Percentiles rank a stretch among this genome's conserved stretches.
These are phyloP conservation scores for Trametes pubescens DNA, from an alignment of 1,284 basidiomycete genomes.

Conservation along the genomic window DNA sequence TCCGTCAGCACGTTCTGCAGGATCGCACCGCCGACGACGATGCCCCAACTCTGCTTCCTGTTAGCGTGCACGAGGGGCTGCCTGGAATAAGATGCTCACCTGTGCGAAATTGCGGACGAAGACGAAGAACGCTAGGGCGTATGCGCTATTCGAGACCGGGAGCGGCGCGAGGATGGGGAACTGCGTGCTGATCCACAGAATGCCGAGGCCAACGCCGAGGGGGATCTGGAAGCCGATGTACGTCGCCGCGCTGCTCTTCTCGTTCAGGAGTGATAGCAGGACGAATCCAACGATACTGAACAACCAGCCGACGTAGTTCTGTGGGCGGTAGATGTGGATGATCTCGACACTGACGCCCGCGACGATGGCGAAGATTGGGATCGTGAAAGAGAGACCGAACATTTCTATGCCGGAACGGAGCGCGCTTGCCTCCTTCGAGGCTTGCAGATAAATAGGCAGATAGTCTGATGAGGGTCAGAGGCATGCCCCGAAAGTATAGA, in stretches of 20 bases:
- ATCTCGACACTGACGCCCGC: slow-evolving; percentile 35
- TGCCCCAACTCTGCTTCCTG: slow-evolving; percentile 46
- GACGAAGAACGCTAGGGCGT: slow-evolving; percentile 43
- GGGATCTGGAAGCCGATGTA: slow-evolving; percentile 43
- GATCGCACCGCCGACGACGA: slow-evolving; percentile 48
- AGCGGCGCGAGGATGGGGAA: slow-evolving; percentile 48
- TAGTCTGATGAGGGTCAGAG: slow-evolving; percentile 36
- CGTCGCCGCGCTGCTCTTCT: slow-evolving; percentile 36
- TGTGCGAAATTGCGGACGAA: slow-evolving; percentile 44
- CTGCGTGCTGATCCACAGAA: slow-evolving; percentile 34
- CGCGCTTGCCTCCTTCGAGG: slow-evolving; percentile 40
- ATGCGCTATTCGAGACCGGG: slow-evolving; percentile 40
- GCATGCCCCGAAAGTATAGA: background rate
- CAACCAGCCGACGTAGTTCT: slow-evolving; percentile 39
- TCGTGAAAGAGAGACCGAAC: slow-evolving; percentile 34
- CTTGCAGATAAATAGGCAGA: slow-evolving; percentile 50
- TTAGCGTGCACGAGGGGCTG: too few species aligned
- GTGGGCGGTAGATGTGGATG: slow-evolving; percentile 38
- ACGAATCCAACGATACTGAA: slow-evolving; percentile 42
- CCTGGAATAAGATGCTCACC: slow-evolving; percentile 8
- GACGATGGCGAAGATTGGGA: slow-evolving; percentile 40
- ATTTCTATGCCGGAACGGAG: slow-evolving; percentile 38
- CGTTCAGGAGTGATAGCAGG: slow-evolving; percentile 35
- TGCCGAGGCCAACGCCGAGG: slow-evolving; percentile 35
- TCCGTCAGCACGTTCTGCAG: slow-evolving; percentile 49